phyloP scores from a whole-genome alignment of 1,139 yeast genomes.

The Yamadazyma diospyri region DNA sequence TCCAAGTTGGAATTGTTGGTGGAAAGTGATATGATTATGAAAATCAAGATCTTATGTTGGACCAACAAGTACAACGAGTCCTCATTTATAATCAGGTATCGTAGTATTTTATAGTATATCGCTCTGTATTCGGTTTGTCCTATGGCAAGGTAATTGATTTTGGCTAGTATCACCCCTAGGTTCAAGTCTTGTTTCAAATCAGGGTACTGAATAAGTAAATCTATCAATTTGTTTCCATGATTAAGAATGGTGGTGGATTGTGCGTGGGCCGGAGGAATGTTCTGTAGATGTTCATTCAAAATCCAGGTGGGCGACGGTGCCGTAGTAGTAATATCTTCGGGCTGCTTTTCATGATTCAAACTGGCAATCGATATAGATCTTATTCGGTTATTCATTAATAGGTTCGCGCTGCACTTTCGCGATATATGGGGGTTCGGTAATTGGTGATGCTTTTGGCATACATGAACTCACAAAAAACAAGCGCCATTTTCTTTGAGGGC shows the following conservation, averaged over 20 bases:
- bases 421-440: too few species aligned
- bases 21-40: conserved; percentile 62
- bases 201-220: conserved; percentile 56
- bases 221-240: conserved; percentile 62
- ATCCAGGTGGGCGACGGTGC: conserved; percentile 13
- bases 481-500: too few species aligned
- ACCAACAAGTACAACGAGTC: conserved; percentile 48
- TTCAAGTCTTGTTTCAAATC: conserved; percentile 63
- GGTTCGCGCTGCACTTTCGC: neutral
- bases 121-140: conserved; percentile 67
- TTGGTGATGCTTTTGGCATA: too few species aligned
- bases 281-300: conserved; percentile 14
- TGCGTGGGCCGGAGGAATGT: conserved; percentile 10
- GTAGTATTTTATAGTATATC: conserved; percentile 70
- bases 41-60: conserved; percentile 54
- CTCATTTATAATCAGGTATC: conserved; percentile 57
- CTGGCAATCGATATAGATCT: conserved; percentile 16
- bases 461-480: too few species aligned
- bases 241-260: conserved; percentile 32
- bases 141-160: conserved; percentile 59
- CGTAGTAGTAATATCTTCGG: conserved; percentile 1
- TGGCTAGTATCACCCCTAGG: conserved; percentile 55
- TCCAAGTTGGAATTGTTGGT: conserved; percentile 55
- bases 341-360: conserved; percentile 8
- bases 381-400: conserved; percentile 13